Base-by-base conservation (phyloP, 2,329 filamentous ascomycete genomes). In the Neofusicoccum ribis region DNA sequence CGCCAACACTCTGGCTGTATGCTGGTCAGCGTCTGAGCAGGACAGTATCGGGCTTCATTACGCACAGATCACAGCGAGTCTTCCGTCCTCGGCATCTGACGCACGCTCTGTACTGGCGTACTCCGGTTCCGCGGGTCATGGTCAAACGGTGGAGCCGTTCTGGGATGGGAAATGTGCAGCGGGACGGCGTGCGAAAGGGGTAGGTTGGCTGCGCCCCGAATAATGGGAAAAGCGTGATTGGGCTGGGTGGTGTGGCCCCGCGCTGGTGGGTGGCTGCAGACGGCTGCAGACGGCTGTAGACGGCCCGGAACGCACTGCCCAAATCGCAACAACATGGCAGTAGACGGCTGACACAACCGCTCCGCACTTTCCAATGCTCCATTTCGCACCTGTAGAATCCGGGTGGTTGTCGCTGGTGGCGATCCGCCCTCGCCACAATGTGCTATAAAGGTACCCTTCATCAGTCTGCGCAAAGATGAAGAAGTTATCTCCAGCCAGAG, bases 101-200 rank as follows among this genome's bases (percentile, higher is more conserved):
- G 50, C 65, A 66, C 8, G 65, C 65, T 46, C 65, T 41, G 50
- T 66, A 66, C 12, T 64, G 63, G 3, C 65, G 39, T n/a, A 58
- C 39, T 17, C 65, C 65, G 14, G 49, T 64, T 20, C 65, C 58
- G 41, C 37, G 49, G 36, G 65, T 66, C 65, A 66, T 66, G 20
- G 36, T 27, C n/a, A 27, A 17, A 4, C n/a, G 11, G 11, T 4
- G 11, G 15, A 36, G 31, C 14, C 27, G 51, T 9, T 20, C n/a
- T 2, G 14, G 15, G 5, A 31, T 11, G 15, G 3, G n/a, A n/a
- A 17, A 37, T 3, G 31, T 52, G 27, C 12, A 14, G 34, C 34
- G 9, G n/a, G 12, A 54, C 8, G 12, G 7, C 12, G 34, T 20
- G 9, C 6, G 8, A 7, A 15, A 39, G 34, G 15, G 50, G 37